Percentiles rank a stretch among this genome's conserved stretches.
Evolutionary conservation across 768 basidiomycete species (phyloP).

Genomic region (Suillus occidentalis): DNA sequence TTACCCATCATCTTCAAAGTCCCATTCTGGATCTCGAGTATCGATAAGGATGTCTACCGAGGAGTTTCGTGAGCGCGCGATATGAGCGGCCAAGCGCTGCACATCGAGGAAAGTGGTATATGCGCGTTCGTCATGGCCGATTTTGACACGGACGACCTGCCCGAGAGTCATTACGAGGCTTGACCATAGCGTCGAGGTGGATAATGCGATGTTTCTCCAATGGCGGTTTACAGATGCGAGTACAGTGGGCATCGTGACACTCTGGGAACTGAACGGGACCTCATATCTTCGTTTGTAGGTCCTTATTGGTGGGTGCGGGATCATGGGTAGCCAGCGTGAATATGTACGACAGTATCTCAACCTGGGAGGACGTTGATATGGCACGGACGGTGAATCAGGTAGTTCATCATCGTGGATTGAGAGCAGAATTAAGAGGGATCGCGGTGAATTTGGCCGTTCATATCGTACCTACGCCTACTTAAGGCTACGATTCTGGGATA

Average conservation of each 20-base stretch:
- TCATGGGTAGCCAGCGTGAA: slow-evolving; percentile 49
- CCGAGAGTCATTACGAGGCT: slow-evolving; percentile 47
- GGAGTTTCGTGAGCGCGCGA: slow-evolving; percentile 47
- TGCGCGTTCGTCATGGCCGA: background rate
- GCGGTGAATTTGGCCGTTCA: background rate
- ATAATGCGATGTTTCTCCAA: slow-evolving; percentile 53
- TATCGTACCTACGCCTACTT: background rate
- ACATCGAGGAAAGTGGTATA: slow-evolving; percentile 30
- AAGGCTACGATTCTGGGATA: background rate
- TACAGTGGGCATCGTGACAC: slow-evolving; percentile 43
- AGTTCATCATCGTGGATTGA: slow-evolving; percentile 9
- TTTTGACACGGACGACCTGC: slow-evolving; percentile 13
- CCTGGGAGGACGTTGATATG: slow-evolving; percentile 48
- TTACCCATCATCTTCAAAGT: slow-evolving; percentile 53
- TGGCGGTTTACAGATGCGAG: slow-evolving; percentile 49
- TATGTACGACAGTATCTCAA: slow-evolving; percentile 58
- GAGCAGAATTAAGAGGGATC: background rate
- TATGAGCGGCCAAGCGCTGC: slow-evolving; percentile 40
- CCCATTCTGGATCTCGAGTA: slow-evolving; percentile 58
- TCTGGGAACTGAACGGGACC: slow-evolving; percentile 38
- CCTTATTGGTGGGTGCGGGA: slow-evolving; percentile 20
- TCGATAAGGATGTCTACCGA: slow-evolving; percentile 59
- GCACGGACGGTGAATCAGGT: background rate
- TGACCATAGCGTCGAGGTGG: slow-evolving; percentile 54
- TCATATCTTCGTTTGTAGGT: slow-evolving; percentile 9